Evolutionary conservation across 495 filamentous ascomycete species (phyloP).

Genomic region (Lentithecium fluviatile): DNA sequence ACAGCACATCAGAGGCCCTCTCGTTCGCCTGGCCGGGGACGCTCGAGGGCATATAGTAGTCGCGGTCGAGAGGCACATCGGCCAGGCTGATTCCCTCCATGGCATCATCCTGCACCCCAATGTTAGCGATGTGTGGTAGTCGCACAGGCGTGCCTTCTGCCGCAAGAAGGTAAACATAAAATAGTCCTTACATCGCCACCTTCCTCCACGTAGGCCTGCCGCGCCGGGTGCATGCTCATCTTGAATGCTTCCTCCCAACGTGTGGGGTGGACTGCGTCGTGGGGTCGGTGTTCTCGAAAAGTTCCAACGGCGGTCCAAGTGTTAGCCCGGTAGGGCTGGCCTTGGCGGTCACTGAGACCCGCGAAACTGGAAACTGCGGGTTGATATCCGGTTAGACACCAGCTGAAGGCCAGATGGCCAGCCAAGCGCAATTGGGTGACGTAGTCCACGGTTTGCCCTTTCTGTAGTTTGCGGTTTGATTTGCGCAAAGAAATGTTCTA

Average conservation of each 20-base stretch:
- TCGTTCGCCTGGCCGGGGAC: conserved; percentile 77
- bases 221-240: conserved; percentile 79
- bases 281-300: neutral
- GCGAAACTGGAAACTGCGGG: too few species aligned
- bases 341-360: too few species aligned
- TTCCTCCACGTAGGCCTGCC: conserved; percentile 96
- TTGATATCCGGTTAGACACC: too few species aligned
- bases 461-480: neutral
- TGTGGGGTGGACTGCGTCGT: neutral
- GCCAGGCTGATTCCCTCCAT: conserved; percentile 71
- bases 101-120: conserved; percentile 59
- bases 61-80: conserved; percentile 78
- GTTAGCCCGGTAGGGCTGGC: too few species aligned
- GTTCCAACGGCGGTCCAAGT: too few species aligned
- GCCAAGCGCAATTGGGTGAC: too few species aligned
- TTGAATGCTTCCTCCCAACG: conserved; percentile 34
- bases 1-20: conserved; percentile 82
- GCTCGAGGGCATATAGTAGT: conserved; percentile 75
- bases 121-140: too few species aligned
- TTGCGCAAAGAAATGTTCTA: neutral
- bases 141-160: too few species aligned
- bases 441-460: too few species aligned
- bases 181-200: conserved; percentile 63
- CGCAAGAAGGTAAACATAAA: too few species aligned
- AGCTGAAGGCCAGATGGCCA: too few species aligned